Conservation (phyloP, 768 basidiomycete species). For the Favolaschia claudopus region DNA sequence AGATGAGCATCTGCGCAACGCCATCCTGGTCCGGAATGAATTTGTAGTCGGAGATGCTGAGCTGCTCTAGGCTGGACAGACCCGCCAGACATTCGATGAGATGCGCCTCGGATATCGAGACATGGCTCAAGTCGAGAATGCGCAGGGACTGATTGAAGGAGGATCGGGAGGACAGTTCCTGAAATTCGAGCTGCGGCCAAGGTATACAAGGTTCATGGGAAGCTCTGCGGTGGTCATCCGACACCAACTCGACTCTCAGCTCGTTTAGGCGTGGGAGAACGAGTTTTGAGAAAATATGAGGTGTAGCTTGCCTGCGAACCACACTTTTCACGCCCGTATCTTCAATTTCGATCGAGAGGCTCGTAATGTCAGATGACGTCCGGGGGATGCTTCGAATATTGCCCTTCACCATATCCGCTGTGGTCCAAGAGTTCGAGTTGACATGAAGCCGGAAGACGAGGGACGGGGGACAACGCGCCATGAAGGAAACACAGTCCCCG, state of each 20-base stretch:
- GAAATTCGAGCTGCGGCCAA: not conserved
- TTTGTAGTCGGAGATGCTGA: not conserved
- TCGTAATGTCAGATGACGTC: not conserved
- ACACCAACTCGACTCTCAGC: not conserved
- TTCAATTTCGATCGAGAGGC: not conserved
- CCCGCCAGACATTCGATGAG: not conserved
- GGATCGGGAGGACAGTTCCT: not conserved
- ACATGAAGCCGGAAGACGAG: not conserved
- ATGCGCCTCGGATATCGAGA: not conserved
- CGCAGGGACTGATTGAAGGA: not conserved
- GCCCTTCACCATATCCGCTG: not conserved
- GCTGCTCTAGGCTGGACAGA: not conserved
- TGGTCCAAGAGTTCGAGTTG: not conserved
- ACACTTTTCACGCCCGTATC: no score
- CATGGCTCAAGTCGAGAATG: not conserved
- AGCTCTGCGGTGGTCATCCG: not conserved
- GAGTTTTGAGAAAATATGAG: not conserved
- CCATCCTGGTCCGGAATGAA: not conserved
- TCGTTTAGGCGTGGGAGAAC: not conserved
- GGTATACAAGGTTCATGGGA: not conserved
- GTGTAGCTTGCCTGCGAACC: not conserved
- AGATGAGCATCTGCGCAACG: not conserved
- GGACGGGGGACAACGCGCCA: no score
- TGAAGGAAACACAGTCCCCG: no score
- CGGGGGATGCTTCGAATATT: not conserved